Evolutionary conservation across 129 eudicot genomes (phyloP).

Genomic region (Pseudognaphalium luteoalbum): DNA sequence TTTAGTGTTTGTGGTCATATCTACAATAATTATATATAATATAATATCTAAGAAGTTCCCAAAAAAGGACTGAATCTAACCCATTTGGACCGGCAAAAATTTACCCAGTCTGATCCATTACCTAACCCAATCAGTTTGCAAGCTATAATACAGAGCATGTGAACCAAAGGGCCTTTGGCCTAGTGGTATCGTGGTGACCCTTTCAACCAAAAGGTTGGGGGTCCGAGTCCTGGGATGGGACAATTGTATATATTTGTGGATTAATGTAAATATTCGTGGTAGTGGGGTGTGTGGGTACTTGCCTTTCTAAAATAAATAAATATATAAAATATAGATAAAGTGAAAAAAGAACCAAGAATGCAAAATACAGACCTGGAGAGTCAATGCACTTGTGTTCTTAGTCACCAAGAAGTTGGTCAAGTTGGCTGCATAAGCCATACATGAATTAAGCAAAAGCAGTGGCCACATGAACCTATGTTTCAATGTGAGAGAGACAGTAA

Average conservation of each 20-base stretch:
- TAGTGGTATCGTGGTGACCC: too few species aligned
- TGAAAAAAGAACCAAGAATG: conserved; percentile 6
- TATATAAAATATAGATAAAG: too few species aligned
- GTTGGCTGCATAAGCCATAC: conserved; percentile 93
- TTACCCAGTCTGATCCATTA: neutral
- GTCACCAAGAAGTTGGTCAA: conserved; percentile 93
- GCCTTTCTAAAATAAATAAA: too few species aligned
- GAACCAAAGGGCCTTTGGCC: too few species aligned
- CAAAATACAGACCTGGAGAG: conserved; percentile 75
- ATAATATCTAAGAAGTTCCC: neutral
- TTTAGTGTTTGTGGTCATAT: too few species aligned
- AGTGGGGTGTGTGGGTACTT: too few species aligned
- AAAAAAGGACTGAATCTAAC: neutral
- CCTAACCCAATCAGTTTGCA: neutral
- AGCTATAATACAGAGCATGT: too few species aligned
- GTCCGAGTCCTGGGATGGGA: too few species aligned
- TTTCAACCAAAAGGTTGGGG: too few species aligned
- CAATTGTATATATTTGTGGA: too few species aligned
- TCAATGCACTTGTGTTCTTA: conserved; percentile 94
- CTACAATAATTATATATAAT: neutral
- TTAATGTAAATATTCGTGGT: too few species aligned
- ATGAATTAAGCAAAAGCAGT: conserved; percentile 68
- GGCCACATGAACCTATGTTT: conserved; percentile 74
- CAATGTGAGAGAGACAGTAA: conserved; percentile 53
- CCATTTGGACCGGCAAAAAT: neutral